phyloP scores from a whole-genome alignment of 495 filamentous ascomycete species.

The Aspergillus kassunensis region DNA sequence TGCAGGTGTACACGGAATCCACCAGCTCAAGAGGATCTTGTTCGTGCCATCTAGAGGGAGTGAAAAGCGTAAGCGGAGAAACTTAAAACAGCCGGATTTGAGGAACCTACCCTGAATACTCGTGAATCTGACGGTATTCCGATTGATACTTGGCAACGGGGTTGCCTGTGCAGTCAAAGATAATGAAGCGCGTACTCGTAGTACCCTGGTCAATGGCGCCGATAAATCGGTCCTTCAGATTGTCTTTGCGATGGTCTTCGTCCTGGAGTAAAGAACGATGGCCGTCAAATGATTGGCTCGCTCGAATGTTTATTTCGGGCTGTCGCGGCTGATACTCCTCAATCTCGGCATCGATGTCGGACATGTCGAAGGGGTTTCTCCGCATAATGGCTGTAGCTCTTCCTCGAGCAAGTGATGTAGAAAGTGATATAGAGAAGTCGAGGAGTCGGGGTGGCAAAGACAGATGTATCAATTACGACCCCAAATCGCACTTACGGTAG shows the following conservation, averaged over 20 bases:
- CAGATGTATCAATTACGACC: conserved; percentile 6
- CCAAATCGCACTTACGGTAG: conserved; percentile 1
- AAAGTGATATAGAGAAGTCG: neutral
- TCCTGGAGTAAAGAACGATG: conserved; percentile 42
- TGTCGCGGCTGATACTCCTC: conserved; percentile 26
- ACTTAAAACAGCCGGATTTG: neutral
- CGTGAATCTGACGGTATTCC: conserved; percentile 86
- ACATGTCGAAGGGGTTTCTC: conserved; percentile 40
- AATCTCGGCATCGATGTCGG: conserved; percentile 29
- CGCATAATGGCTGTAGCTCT: conserved; percentile 23
- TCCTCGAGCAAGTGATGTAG: conserved; percentile 1
- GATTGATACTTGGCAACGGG: conserved; percentile 86
- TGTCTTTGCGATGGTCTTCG: conserved; percentile 28
- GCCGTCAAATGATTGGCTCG: conserved; percentile 35
- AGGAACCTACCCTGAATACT: conserved; percentile 74
- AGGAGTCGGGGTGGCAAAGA: neutral
- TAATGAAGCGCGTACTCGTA: conserved; percentile 87
- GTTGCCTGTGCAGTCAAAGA: conserved; percentile 77
- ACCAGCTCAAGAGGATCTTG: conserved; percentile 83
- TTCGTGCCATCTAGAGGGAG: conserved; percentile 75
- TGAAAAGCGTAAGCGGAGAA: conserved; percentile 11
- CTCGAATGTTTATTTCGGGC: conserved; percentile 22
- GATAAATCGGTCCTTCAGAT: conserved; percentile 51
- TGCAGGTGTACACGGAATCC: conserved; percentile 75
- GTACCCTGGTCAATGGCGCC: conserved; percentile 89